Base-by-base conservation (phyloP, 2,329 filamentous ascomycete species). In the Pseudomassariella vexata region DNA sequence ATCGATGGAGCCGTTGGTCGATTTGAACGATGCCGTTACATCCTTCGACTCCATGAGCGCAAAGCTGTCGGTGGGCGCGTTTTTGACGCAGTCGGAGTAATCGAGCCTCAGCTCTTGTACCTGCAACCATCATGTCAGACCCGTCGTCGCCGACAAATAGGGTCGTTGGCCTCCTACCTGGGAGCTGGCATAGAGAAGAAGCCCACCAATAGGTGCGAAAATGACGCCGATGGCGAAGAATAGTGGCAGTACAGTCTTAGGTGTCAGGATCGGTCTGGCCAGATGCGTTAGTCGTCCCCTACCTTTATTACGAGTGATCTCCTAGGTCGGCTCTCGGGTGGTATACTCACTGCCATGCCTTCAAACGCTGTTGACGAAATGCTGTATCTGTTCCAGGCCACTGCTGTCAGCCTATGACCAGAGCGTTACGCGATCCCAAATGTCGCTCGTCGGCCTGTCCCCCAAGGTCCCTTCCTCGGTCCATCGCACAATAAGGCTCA, bases 361-460 rank as follows among this genome's bases (percentile, higher is more conserved):
- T 95, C 60, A 98, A 66, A 56, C 92, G 81, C 63, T 98, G 92
- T 59, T 98, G 92, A 50, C 92, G 78, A 58, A 96, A 98, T 9
- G 92, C 92, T 38, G 90, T 96, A 66, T 96, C 87, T 94, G 53
- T 35, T 31, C 15, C 20, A 12, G 11, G 25, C 15, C 9, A 14
- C 11, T 23, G 18, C 24, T 17, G 19, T 28, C 37, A 35, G 28
- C 19, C 28, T 19, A 37, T 17, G 21, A 24, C 19, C 30, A 19
- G 19, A 21, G 36, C 12, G 27, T 24, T 29, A 31, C 30, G 29
- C 28, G 32, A 18, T 29, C 34, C 37, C 12, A 22, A 40, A 43
- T 19, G 30, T 34, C 12, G 28, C 19, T 27, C n/a, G 24, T 15
- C 9, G n/a, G 4, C 7, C 14, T 28, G n/a, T n/a, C 10, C n/a